Conservation (phyloP, 371 early-diverging fungal species). For the Encephalitozoon intestinalis region DNA sequence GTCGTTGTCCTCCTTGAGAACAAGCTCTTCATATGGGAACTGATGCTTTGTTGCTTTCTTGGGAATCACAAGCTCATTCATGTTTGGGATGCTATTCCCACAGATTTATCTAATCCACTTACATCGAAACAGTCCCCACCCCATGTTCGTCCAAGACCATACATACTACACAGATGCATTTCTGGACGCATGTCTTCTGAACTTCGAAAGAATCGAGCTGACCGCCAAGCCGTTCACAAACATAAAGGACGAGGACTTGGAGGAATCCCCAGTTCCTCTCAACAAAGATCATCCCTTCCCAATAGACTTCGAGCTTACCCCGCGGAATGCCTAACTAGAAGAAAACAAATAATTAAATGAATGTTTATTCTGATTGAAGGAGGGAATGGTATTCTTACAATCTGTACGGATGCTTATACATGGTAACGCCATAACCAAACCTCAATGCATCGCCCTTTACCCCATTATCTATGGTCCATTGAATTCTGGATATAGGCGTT, state of each 20-base stretch:
- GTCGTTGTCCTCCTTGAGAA: slow-evolving; percentile 74
- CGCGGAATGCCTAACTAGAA: neutral
- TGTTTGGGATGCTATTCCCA: neutral
- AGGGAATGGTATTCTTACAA: neutral
- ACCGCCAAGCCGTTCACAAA: neutral
- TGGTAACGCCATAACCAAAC: neutral
- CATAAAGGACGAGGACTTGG: neutral
- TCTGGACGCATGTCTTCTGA: slow-evolving; percentile 4
- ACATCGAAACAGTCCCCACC: neutral
- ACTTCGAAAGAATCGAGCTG: neutral
- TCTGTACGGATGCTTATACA: neutral
- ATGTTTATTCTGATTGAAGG: neutral
- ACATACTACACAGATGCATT: slow-evolving; percentile 20
- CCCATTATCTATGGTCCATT: neutral
- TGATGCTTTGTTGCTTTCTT: slow-evolving; percentile 60
- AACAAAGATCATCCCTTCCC: neutral
- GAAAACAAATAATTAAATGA: neutral
- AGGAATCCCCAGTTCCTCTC: neutral
- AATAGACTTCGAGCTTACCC: neutral
- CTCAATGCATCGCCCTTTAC: neutral
- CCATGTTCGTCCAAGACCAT: neutral
- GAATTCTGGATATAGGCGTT: neutral
- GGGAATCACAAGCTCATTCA: slow-evolving; percentile 53
- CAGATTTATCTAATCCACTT: neutral
- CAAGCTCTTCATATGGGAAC: slow-evolving; percentile 51